Base-by-base conservation (phyloP, 805 yeast genomes). In the Candida orba region DNA sequence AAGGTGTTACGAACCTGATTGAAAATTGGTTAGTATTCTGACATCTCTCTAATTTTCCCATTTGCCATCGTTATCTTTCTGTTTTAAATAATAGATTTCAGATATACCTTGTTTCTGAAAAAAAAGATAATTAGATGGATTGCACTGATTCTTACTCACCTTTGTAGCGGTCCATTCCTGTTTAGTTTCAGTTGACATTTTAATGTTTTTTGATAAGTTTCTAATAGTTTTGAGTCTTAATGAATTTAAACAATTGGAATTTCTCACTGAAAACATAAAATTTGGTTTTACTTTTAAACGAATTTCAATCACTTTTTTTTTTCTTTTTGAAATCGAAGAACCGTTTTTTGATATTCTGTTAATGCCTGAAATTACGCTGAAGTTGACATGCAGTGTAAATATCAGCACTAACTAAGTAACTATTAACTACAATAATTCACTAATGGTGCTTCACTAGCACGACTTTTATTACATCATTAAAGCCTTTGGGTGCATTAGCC, bases 1-100 rank as follows among this genome's bases (percentile, higher is more conserved):
- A 87, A 93, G 34, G 98, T 87, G 49, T 73, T 66, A 69, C 99
- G 87, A 54, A 86, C 89, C 68, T 75, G 36, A 22, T 13, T 15
- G 29, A 27, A 10, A 2, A 2, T 29, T 6, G 22, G 39, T 37
- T 37, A 37, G 39, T 29, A 29, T 36, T 22, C 9, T 35, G 29
- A 6, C 14, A 3, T n/a, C 6, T 14, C 4, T 5, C 5, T 6
- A 30, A 2, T 13, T 13, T 30, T 13, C 17, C 32, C 13, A 2
- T 27, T 27, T 27, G 29, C 13, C 29, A 27, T 27, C 13, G 29
- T 27, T 12, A 27, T 27, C 29, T 13, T 13, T 27, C 29, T 27
- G 14, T 10, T 27, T 27, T 10, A n/a, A 14, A 8, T n/a, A 13
- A 4, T 27, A 5, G 9, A 27, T 20, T 9, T 27, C 29, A 27